Conservation (phyloP, 1,284 basidiomycete species). For the Trametes versicolor region DNA sequence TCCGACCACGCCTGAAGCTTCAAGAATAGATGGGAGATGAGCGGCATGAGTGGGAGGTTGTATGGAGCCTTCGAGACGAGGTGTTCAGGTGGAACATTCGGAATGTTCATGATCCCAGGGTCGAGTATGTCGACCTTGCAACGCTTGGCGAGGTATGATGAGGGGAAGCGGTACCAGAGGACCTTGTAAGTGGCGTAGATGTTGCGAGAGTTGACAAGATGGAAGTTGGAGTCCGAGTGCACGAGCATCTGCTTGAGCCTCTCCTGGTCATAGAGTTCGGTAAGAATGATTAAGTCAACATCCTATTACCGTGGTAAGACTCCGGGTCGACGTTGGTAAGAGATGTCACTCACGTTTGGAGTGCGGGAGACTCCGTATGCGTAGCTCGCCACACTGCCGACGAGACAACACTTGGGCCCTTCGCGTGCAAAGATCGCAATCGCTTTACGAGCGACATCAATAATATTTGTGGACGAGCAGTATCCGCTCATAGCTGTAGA, state of each 20-base stretch:
- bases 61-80: slow-evolving; percentile 37
- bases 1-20: slow-evolving; percentile 61
- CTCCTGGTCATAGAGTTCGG: slow-evolving; percentile 41
- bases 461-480: background rate
- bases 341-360: slow-evolving; percentile 15
- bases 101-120: slow-evolving; percentile 56
- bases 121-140: slow-evolving; percentile 63
- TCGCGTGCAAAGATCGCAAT: slow-evolving; percentile 22
- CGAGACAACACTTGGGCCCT: slow-evolving; percentile 24
- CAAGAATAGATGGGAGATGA: slow-evolving; percentile 54
- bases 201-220: slow-evolving; percentile 49
- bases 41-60: slow-evolving; percentile 53
- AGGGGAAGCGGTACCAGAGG: slow-evolving; percentile 51
- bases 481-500: background rate
- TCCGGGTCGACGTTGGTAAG: too few species aligned
- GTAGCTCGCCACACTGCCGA: slow-evolving; percentile 29
- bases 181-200: slow-evolving; percentile 53
- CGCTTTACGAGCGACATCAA: slow-evolving; percentile 20
- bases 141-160: slow-evolving; percentile 19
- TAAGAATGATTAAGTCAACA: slow-evolving; percentile 12
- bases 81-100: slow-evolving; percentile 43
- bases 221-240: slow-evolving; percentile 48
- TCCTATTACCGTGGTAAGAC: background rate
- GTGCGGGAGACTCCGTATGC: slow-evolving; percentile 20
- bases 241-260: slow-evolving; percentile 53